These are phyloP conservation scores for Phaeosphaeriaceae sp. DNA, from an alignment of 2,329 filamentous ascomycete genomes.

Conservation along the genomic window DNA sequence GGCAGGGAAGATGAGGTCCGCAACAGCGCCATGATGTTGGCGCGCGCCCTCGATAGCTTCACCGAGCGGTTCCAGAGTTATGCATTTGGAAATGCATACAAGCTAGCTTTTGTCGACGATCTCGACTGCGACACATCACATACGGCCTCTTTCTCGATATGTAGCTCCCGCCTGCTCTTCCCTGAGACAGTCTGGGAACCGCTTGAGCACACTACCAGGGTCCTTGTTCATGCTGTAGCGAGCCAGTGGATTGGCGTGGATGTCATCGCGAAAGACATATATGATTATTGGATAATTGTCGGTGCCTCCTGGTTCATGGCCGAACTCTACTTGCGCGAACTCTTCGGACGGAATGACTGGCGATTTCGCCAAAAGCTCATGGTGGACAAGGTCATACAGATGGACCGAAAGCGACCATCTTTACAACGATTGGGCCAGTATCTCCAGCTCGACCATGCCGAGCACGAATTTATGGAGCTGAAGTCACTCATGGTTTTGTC, in stretches of 20 bases:
- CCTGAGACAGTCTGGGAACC: constrained; percentile 85
- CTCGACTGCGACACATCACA: constrained; percentile 76
- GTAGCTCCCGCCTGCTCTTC: constrained; percentile 85
- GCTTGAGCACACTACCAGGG: constrained; percentile 80
- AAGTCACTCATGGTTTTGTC: constrained; percentile 92
- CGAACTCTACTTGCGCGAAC: constrained; percentile 85
- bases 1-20: constrained; percentile 80
- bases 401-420: constrained; percentile 83
- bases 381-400: constrained; percentile 80
- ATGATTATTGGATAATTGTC: constrained; percentile 87
- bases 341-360: constrained; percentile 95
- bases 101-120: constrained; percentile 93
- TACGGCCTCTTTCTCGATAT: constrained; percentile 83
- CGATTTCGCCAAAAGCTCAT: constrained; percentile 86
- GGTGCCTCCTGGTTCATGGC: constrained; percentile 96
- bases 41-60: constrained; percentile 87
- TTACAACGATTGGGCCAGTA: constrained; percentile 80
- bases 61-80: constrained; percentile 88
- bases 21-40: constrained; percentile 85
- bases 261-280: constrained; percentile 80
- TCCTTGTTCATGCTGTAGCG: constrained; percentile 82
- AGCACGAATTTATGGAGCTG: constrained; percentile 86
- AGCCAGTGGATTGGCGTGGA: constrained; percentile 95
- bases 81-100: constrained; percentile 84
- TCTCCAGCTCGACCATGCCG: constrained; percentile 81